Evolutionary conservation across 192 early-diverging fungal genomes (phyloP), one percentile per base, ranked within the genome.

Genomic region (Allomyces arbusculus): DNA sequence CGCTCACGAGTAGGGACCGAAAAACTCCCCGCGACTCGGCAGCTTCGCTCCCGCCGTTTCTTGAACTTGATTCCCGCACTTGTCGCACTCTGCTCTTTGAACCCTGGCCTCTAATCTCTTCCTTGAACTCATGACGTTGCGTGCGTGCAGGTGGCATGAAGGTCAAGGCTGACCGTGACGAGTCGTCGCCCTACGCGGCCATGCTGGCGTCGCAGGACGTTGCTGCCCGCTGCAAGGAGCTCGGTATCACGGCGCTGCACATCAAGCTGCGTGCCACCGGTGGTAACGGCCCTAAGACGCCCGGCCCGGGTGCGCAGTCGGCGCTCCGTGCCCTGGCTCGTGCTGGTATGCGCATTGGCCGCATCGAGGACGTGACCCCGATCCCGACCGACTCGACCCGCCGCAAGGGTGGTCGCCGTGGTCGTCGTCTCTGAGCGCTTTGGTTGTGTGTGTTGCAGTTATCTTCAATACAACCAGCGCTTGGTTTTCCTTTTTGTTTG

Each of bases 151-250:
- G 94, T 85, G 96, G 96, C 71, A 99, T 99, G 96, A 97, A 94
- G 86, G 96, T 99, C 76, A 99, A 99, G 89, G 90, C 94, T 65
- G 96, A 99, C 80, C 94, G 96, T 85, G 96, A 99, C 79, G 96
- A 99, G 80, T 91, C 94, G 64, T 96, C 96, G 70, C 91, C 96
- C 69, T 99, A 99, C 81, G 96, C 96, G 68, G 94, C 96, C 72
- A 97, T 99, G 96, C 86, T 99, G 82, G 96, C 96, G 68, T 88
- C 93, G 70, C 94, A 97, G 84, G 93, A 99, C 77, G 96, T 95
- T 76, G 93, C 93, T 66, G 86, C 76, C 68, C 91, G 91, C 83
- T 97, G 94, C 89, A 92, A 94, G 86, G 96, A 99, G 78, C 85
- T 99, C 65, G 96, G 96, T 74, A 92, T 99, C 87, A 97, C 87